phyloP scores from a whole-genome alignment of 2,329 filamentous ascomycete species.

The Zymoseptoria pseudotritici region DNA sequence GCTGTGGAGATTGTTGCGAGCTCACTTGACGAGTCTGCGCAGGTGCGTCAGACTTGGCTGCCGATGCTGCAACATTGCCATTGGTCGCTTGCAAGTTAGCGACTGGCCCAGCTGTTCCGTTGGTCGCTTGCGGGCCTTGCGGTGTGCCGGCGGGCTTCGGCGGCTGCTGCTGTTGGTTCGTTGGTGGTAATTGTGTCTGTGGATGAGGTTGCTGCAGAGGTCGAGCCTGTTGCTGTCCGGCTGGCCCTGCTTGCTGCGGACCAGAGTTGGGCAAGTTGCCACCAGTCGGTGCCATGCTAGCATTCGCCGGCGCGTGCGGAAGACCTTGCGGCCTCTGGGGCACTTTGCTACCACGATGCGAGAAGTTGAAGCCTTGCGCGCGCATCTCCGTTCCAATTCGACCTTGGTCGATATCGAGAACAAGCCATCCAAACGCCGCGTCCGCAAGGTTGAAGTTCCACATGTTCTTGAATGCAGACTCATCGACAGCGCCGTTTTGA shows the following conservation, averaged over 20 bases:
- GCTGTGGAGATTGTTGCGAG: conserved; percentile 18
- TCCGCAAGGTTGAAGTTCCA: conserved; percentile 99
- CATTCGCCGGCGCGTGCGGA: conserved; percentile 32
- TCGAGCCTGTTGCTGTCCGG: conserved; percentile 31
- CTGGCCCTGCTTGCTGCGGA: conserved; percentile 27
- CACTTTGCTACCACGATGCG: conserved; percentile 78
- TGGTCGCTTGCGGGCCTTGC: conserved; percentile 20
- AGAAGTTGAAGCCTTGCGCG: conserved; percentile 98
- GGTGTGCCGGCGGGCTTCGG: conserved; percentile 17
- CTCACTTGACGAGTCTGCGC: conserved; percentile 33
- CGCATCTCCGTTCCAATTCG: conserved; percentile 98
- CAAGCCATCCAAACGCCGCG: conserved; percentile 92
- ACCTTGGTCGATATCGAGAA: conserved; percentile 89
- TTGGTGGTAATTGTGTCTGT: conserved; percentile 17
- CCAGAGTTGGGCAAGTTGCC: conserved; percentile 34
- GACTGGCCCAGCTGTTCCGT: conserved; percentile 22
- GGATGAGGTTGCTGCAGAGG: conserved; percentile 26
- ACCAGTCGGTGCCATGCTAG: conserved; percentile 31
- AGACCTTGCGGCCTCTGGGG: conserved; percentile 33
- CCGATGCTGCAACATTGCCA: conserved; percentile 37
- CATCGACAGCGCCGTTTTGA: conserved; percentile 81
- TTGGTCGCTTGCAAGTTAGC: conserved; percentile 38
- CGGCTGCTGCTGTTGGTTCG: conserved; percentile 20
- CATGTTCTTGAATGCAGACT: conserved; percentile 99
- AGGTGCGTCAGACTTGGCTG: conserved; percentile 43